Conservation (phyloP, 371 early-diverging fungal genomes). For the Gilbertella persicaria region DNA sequence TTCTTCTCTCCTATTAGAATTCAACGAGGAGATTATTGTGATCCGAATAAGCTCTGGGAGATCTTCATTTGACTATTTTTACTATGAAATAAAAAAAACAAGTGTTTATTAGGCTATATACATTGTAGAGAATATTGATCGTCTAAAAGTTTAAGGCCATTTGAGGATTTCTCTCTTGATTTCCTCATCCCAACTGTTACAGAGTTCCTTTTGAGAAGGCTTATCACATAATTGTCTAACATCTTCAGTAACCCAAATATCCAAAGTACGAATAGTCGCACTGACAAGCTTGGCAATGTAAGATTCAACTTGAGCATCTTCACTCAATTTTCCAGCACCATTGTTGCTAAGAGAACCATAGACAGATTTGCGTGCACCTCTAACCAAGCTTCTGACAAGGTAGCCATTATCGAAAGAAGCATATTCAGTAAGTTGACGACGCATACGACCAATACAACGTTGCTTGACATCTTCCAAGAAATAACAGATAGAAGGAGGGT, state of each 20-base stretch:
- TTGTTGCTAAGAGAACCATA: constrained; percentile 29
- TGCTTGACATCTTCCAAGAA: constrained; percentile 49
- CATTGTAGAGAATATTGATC: neutral
- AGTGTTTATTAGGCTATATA: neutral
- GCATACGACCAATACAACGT: constrained; percentile 44
- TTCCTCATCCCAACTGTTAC: constrained; percentile 45
- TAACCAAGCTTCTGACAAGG: constrained; percentile 32
- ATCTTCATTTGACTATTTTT: too few relatives aligned
- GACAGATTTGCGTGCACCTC: constrained; percentile 31
- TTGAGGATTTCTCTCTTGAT: constrained; percentile 44
- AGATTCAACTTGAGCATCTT: constrained; percentile 27
- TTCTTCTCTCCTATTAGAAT: too few relatives aligned
- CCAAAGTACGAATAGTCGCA: constrained; percentile 28
- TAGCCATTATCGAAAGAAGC: constrained; percentile 39
- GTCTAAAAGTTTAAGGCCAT: constrained; percentile 41
- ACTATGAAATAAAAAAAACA: neutral
- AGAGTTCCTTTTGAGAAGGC: constrained; percentile 34
- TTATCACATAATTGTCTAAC: constrained; percentile 41
- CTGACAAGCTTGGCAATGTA: constrained; percentile 32
- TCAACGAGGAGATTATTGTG: too few relatives aligned
- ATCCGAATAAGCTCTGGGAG: too few relatives aligned
- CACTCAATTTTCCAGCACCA: constrained; percentile 35
- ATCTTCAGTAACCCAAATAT: constrained; percentile 37
- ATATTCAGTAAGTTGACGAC: constrained; percentile 33
- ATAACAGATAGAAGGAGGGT: constrained; percentile 70